Base-by-base conservation (phyloP, 768 basidiomycete species). In the Holtermannia corniformis region DNA sequence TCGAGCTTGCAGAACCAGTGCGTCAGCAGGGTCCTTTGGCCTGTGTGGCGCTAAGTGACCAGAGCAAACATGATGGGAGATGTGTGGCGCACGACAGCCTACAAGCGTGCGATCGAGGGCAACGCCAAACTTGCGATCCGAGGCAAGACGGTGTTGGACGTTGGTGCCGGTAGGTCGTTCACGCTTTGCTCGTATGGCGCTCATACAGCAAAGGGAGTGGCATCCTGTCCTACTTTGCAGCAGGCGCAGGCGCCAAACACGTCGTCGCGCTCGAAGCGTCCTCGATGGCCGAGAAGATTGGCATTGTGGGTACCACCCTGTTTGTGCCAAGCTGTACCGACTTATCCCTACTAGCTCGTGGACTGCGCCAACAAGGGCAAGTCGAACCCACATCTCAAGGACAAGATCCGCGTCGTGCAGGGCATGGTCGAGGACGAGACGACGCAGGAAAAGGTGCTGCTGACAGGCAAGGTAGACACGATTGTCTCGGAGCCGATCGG, bases 1-100 rank as follows among this genome's bases (percentile, higher is more conserved):
- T 65, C 66, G 5, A 65, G 63, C 10, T 47, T 65, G 5, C 66
- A 68, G 48, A 68, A 68, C 45, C 66, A 68, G 66, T 65, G 21
- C 44, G 65, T 57, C 12, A n/a, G n/a, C n/a, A n/a, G n/a, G n/a
- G n/a, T n/a, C n/a, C n/a, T n/a, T n/a, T n/a, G n/a, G n/a, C n/a
- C n/a, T n/a, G n/a, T n/a, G n/a, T n/a, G n/a, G n/a, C n/a, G n/a
- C n/a, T n/a, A n/a, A n/a, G n/a, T n/a, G n/a, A n/a, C 14, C 23
- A 68, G 66, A 26, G 70, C 70, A 10, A 72, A 72, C 45, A 72
- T 72, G 70, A 68, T 72, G 23, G 62, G 62, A 2, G 70, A 72
- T 56, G 61, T 65, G 32, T 53, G 61, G 13, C 46, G 70, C 48
- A 72, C 70, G 4, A 62, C 63, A 43, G 67, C 70, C 5, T 72